Percentiles rank a stretch among this genome's conserved stretches.
phyloP scores from a whole-genome alignment of 495 filamentous ascomycete species.

The Penicillium chermesinum region DNA sequence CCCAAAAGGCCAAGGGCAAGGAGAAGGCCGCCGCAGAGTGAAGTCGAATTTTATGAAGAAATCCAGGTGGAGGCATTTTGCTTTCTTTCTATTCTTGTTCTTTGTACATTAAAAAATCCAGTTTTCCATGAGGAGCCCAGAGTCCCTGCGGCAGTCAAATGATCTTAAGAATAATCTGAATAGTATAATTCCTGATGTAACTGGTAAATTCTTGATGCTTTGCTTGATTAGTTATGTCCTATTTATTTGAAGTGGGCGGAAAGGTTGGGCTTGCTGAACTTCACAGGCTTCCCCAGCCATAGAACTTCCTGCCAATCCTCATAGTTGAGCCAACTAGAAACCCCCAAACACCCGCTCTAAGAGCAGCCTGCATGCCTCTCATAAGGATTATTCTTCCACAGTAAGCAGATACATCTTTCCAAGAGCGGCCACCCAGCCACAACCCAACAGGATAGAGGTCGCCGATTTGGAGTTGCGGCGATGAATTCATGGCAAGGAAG shows the following conservation, averaged over 20 bases:
- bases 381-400: conserved; percentile 41
- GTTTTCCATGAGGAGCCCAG: not conserved
- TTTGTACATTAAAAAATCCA: not conserved
- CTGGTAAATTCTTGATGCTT: no score
- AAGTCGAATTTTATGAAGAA: not conserved
- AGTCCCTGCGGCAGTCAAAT: no score
- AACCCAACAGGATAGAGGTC: conserved; percentile 31
- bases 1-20: conserved; percentile 43
- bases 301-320: conserved; percentile 41
- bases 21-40: conserved; percentile 15
- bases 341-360: conserved; percentile 43
- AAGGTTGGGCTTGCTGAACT: not conserved
- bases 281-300: conserved; percentile 44
- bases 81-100: not conserved
- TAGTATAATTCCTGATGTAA: no score
- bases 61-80: not conserved
- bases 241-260: no score
- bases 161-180: no score
- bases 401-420: conserved; percentile 36
- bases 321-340: conserved; percentile 38
- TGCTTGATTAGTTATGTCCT: no score
- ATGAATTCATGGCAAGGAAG: conserved; percentile 31
- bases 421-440: conserved; percentile 41
- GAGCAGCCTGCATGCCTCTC: conserved; percentile 41
- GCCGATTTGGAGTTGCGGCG: conserved; percentile 14